These are phyloP conservation scores for Funneliformis caledonium DNA, from an alignment of 371 early-diverging fungal genomes.

Conservation along the genomic window DNA sequence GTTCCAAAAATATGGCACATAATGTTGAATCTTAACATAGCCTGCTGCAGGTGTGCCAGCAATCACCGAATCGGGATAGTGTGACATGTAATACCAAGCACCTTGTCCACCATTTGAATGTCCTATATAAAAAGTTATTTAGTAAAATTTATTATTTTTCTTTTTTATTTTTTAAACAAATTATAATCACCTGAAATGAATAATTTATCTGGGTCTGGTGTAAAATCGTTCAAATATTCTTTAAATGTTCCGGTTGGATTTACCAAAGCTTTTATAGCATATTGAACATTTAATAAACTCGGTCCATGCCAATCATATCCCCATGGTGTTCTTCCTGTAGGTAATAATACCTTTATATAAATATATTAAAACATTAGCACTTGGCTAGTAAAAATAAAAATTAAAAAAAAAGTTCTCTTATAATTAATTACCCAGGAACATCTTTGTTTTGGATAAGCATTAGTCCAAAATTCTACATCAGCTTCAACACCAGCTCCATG, in stretches of 20 bases:
- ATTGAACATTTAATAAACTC: slow-evolving; percentile 51
- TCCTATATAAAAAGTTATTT: slow-evolving; percentile 46
- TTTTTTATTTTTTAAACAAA: neutral
- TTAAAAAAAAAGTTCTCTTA: neutral
- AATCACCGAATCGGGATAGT: slow-evolving; percentile 68
- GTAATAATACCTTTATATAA: slow-evolving; percentile 53
- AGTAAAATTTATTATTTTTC: slow-evolving; percentile 30
- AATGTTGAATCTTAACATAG: slow-evolving; percentile 71
- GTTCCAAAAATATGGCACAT: slow-evolving; percentile 68
- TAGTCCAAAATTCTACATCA: slow-evolving; percentile 57
- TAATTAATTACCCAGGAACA: slow-evolving; percentile 51
- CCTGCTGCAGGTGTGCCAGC: slow-evolving; percentile 73
- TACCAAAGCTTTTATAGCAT: slow-evolving; percentile 45
- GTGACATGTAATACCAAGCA: slow-evolving; percentile 70
- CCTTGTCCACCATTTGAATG: slow-evolving; percentile 83
- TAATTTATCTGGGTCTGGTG: slow-evolving; percentile 43
- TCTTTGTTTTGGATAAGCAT: slow-evolving; percentile 55
- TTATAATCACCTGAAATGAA: slow-evolving; percentile 45
- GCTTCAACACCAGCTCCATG: slow-evolving; percentile 65
- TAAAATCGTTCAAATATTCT: slow-evolving; percentile 37
- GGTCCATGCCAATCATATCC: slow-evolving; percentile 66
- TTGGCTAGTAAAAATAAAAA: neutral
- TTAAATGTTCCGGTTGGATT: slow-evolving; percentile 44
- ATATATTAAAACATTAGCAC: neutral
- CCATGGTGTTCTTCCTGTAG: slow-evolving; percentile 76